Evolutionary conservation across 306 rosid genomes (phyloP), one percentile per base, ranked within the genome.

Genomic region (Elaeagnus macrophylla): DNA sequence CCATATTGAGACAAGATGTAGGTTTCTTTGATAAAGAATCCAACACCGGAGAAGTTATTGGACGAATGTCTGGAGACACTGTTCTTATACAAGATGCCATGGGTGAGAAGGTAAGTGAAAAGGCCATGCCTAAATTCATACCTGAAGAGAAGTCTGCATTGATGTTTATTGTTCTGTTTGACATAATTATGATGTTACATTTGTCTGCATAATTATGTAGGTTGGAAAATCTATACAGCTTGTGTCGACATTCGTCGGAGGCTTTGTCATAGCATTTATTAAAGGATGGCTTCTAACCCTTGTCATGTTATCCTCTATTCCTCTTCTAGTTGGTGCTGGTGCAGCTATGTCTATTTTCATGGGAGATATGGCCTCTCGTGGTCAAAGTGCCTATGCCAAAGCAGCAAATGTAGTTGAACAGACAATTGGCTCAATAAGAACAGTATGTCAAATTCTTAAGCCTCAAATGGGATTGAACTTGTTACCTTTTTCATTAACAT

Each of bases 51-150:
- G 97, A 89, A 73, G 97, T 89, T 9, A 48, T 89, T 16, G 88
- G 86, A 12, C 80, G 97, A 72, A 89, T 89, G 97, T 89, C 97
- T 0, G 97, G 97, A 1, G 97, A 89, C 65, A 85, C 97, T 0
- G 93, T 89, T 75, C 93, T 85, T 15, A 89, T 89, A 47, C 97
- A 89, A 77, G 97, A 89, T 42, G 97, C 97, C 66, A 85, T 89
- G 97, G 97, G 95, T 10, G 97, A 89, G 72, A 86, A 86, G 91
- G 95, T 78, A 78, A 45, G 15, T 45, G 45, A 10, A 7, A 45
- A 12, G 7, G 49, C 49, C 12, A 16, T 12, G 15, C 49, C 49
- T 12, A 45, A 45, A 7, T 45, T 45, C 4, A 45, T 11, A 45
- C 49, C 49, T 45, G 16, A 45, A 6, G 13, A 42, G 1, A 5